Evolutionary conservation across 176 grass and related monocot genomes (phyloP), one percentile per base, ranked within the genome.

Genomic region (Carex scoparia): DNA sequence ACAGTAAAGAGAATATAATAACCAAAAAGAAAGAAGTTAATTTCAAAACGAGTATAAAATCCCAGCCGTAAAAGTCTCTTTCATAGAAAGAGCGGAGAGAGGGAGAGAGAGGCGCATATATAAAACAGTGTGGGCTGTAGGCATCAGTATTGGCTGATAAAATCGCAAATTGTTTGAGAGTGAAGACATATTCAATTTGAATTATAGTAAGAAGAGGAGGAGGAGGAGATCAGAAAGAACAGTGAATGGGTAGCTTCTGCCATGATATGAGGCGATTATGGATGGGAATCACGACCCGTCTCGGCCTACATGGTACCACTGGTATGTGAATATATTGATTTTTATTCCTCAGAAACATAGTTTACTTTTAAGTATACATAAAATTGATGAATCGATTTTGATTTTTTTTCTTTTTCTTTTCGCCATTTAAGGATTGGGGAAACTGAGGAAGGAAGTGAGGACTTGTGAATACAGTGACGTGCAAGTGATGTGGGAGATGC

Each of bases 401-500:
- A 84, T 30, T 63, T 9, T 18, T 27, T 0, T 23, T 23, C 23
- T 28, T 62, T 40, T 69, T 56, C 8, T 44, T 23, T 77, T 12
- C 46, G 71, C 46, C 3, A 15, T 70, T 65, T 56, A 84, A 97
- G 95, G 91, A 10, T 73, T 97, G 61, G 81, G 84, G 82, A 91
- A 94, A 42, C 88, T 97, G 89, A 87, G 63, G 89, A 91, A 94
- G 88, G 95, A 94, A 87, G 95, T 97, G 84, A 88, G 87, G 82
- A 94, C 95, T 51, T 94, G 95, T 73, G 95, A 93, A 87, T 94
- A 97, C 89, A 87, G 31, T 51, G 95, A 97, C 82, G 91, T 97
- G 79, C 92, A 91, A 49, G 60, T 97, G 86, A 94, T 94, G 91
- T 94, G 95, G 92, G 87, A 90, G 89, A 97, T 94, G 92, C 90